Conservation (phyloP, 345 rosid genomes). For the Eucalyptus tenuipes region DNA sequence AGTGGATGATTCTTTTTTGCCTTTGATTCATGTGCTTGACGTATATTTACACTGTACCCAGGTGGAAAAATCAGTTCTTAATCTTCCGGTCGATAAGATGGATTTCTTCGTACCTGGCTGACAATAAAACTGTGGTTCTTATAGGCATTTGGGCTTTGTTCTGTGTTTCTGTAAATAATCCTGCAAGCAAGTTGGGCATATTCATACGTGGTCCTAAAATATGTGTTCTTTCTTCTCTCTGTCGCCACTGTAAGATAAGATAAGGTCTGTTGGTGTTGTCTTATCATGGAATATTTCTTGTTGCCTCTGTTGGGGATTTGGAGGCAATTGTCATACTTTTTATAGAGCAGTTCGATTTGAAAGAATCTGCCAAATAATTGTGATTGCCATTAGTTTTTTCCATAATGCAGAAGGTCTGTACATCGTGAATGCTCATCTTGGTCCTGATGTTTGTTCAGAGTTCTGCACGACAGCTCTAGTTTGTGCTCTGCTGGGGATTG, state of each 20-base stretch:
- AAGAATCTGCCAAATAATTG: not conserved
- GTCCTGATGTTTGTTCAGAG: not conserved
- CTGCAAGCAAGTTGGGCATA: not conserved
- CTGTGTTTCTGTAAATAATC: not conserved
- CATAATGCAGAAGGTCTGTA: not conserved
- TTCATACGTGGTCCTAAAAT: not conserved
- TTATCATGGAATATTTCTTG: not conserved
- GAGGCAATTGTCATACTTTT: not conserved
- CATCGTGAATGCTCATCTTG: not conserved
- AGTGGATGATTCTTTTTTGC: not conserved
- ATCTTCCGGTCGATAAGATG: constrained; percentile 94
- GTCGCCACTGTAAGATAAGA: not conserved
- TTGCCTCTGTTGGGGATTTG: not conserved
- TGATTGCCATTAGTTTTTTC: not conserved
- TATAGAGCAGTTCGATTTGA: not conserved
- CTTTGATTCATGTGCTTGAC: not conserved
- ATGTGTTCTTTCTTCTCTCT: not conserved
- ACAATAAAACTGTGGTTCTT: not conserved
- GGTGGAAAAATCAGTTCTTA: constrained; percentile 76
- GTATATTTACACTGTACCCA: not conserved
- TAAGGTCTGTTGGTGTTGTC: not conserved
- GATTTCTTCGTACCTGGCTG: constrained; percentile 81
- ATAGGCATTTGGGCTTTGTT: not conserved
- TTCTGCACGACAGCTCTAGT: not conserved
- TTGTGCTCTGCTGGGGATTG: not conserved